Percentiles rank a stretch among this genome's conserved stretches.
Conservation (phyloP, 345 rosid species). For the Murraya koenigii region DNA sequence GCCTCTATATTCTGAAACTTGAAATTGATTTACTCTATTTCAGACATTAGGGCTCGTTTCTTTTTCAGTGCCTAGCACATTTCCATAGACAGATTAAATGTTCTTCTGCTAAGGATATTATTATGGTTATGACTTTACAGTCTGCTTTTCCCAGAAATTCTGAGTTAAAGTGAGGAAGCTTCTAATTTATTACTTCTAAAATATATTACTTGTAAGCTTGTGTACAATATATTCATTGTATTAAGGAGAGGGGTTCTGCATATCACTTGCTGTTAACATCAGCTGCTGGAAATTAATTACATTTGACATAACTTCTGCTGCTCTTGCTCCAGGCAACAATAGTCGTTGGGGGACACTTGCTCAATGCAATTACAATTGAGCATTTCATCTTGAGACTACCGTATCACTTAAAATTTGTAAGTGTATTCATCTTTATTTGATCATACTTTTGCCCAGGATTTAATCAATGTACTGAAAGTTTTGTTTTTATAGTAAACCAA, state of each 20-base stretch:
- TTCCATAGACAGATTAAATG: neutral
- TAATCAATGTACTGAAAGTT: neutral
- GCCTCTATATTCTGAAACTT: conserved; percentile 2
- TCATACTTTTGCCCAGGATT: neutral
- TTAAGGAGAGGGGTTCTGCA: neutral
- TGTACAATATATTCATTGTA: neutral
- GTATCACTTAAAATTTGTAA: conserved; percentile 83
- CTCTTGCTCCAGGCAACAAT: conserved; percentile 63
- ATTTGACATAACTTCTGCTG: neutral
- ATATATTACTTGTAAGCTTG: neutral
- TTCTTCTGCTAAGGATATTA: neutral
- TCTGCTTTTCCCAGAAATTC: neutral
- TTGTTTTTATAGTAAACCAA: neutral
- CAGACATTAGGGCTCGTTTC: neutral
- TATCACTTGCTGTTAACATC: neutral
- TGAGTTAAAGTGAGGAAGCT: neutral
- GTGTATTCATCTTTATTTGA: conserved; percentile 20
- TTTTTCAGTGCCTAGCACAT: neutral
- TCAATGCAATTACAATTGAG: conserved; percentile 83
- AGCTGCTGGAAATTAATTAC: neutral
- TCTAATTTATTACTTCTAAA: neutral
- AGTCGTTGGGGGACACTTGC: conserved; percentile 65
- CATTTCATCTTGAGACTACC: conserved; percentile 93
- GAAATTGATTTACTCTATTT: neutral
- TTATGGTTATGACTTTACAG: neutral